These are phyloP conservation scores for Bruguiera gymnorhiza DNA, from an alignment of 345 rosid species.

Conservation along the genomic window DNA sequence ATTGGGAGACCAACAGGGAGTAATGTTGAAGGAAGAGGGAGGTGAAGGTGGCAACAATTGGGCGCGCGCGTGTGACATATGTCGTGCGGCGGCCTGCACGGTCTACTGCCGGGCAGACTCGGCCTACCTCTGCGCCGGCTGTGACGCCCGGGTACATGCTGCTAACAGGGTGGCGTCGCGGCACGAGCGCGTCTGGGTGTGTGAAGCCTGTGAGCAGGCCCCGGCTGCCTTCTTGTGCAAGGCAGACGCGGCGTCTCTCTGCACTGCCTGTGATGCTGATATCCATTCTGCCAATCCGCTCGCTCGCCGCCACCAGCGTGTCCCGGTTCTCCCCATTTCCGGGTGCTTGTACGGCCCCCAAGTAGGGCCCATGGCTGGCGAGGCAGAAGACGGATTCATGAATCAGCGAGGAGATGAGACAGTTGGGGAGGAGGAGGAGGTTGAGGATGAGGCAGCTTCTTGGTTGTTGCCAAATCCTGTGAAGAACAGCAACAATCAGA, in stretches of 20 bases:
- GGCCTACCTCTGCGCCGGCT: constrained; percentile 60
- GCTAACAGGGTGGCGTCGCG: constrained; percentile 79
- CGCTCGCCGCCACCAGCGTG: constrained; percentile 84
- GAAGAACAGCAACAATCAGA: constrained; percentile 20
- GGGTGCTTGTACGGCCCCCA: constrained; percentile 24
- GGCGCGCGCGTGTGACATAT: constrained; percentile 71
- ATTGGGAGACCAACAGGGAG: neutral
- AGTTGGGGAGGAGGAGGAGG: constrained; percentile 48
- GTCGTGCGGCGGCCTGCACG: constrained; percentile 63
- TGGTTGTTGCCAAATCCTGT: constrained; percentile 67
- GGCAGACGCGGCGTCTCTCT: constrained; percentile 90
- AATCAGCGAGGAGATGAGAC: constrained; percentile 32
- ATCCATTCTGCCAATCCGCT: constrained; percentile 89
- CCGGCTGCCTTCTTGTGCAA: constrained; percentile 84
- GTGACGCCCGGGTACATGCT: constrained; percentile 70
- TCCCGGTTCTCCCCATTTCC: constrained; percentile 60
- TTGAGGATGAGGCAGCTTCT: constrained; percentile 67
- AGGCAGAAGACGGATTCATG: constrained; percentile 32
- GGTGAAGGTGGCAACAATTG: constrained; percentile 36
- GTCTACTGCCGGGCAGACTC: constrained; percentile 82
- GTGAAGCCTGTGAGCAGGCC: constrained; percentile 71
- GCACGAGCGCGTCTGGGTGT: constrained; percentile 80
- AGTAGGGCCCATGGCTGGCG: constrained; percentile 22
- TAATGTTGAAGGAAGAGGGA: constrained; percentile 66
- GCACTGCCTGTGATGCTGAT: constrained; percentile 67